phyloP scores from a whole-genome alignment of 805 yeast genomes.

The Nakazawaea anatomiae region DNA sequence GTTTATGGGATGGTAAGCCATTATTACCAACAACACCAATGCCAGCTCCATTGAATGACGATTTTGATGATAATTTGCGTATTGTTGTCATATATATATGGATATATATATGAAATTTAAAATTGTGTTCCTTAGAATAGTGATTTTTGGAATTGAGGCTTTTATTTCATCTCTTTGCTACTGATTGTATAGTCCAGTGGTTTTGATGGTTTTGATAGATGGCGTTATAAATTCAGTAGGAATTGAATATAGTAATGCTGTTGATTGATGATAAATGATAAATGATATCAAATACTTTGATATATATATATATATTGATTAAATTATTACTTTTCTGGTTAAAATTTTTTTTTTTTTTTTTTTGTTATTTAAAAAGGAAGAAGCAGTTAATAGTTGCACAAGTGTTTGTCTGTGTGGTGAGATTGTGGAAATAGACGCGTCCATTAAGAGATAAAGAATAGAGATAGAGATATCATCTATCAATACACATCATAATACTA shows the following conservation, averaged over 20 bases:
- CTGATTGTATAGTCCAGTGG: no score
- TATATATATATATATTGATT: no score
- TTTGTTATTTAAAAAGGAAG: not conserved
- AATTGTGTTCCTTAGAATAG: no score
- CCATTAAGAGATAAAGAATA: not conserved
- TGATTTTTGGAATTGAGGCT: no score
- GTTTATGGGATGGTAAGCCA: not conserved
- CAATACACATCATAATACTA: no score
- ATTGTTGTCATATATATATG: slow-evolving; percentile 2
- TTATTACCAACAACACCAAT: not conserved
- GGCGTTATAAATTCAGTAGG: no score
- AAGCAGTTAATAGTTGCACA: not conserved
- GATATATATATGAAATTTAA: not conserved
- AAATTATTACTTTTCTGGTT: not conserved
- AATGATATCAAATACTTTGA: not conserved
- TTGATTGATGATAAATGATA: not conserved
- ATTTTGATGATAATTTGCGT: slow-evolving; percentile 4
- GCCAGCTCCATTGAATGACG: slow-evolving; percentile 6
- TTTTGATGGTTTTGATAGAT: no score
- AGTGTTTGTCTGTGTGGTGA: not conserved
- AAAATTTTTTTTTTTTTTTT: not conserved
- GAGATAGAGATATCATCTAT: no score
- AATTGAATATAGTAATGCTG: not conserved
- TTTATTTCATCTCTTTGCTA: not conserved
- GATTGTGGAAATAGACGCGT: not conserved